Evolutionary conservation across 257 asterid genomes (phyloP).

Genomic region (Gentiana straminea): DNA sequence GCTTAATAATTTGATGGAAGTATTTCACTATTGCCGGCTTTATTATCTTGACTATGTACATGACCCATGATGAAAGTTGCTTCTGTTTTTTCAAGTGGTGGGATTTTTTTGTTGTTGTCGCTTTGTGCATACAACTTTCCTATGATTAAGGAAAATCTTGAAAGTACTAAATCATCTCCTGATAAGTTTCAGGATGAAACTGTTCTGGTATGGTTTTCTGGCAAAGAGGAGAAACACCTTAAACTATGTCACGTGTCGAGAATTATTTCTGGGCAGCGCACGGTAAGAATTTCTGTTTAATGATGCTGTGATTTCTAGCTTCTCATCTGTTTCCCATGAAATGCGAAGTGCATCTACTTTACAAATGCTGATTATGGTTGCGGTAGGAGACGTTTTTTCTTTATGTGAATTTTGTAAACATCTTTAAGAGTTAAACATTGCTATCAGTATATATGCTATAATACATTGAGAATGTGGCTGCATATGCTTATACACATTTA

Average conservation of each 20-base stretch:
- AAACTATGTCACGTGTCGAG: slow-evolving; percentile 81
- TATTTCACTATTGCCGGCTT: no score
- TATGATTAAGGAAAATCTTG: not conserved
- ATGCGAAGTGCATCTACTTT: no score
- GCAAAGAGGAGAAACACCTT: slow-evolving; percentile 92
- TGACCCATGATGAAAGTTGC: not conserved
- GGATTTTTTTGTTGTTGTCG: slow-evolving; percentile 1
- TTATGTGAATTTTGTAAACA: no score
- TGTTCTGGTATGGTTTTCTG: slow-evolving; percentile 87
- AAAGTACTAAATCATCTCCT: slow-evolving; percentile 1
- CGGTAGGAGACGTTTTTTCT: no score
- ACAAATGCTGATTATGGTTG: no score
- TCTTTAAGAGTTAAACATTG: no score
- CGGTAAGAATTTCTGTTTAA: slow-evolving; percentile 48
- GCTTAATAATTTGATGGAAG: no score
- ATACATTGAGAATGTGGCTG: no score
- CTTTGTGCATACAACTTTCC: slow-evolving; percentile 2
- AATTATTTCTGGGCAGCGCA: slow-evolving; percentile 95
- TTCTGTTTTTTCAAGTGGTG: not conserved
- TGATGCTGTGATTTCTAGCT: not conserved
- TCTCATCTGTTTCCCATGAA: no score
- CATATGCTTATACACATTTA: no score
- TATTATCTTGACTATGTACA: no score
- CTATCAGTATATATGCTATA: no score
- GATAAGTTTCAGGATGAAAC: slow-evolving; percentile 66